Conservation (phyloP, 192 early-diverging fungal genomes). For the Backusella parvicylindrica region DNA sequence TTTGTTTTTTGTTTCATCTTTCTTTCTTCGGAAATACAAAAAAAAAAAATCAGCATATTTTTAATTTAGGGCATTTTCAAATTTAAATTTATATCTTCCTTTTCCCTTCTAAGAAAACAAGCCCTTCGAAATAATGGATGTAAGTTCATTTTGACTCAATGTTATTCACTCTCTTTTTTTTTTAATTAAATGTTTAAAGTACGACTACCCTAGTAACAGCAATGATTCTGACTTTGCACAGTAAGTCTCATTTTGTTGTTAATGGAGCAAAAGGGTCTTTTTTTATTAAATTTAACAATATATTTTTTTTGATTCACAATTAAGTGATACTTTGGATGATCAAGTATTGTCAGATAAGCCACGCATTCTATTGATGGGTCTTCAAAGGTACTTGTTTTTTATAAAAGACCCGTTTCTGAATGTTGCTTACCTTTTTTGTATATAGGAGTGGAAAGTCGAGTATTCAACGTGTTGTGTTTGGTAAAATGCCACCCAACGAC, state of each 20-base stretch:
- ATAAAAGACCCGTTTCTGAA: neutral
- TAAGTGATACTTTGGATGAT: constrained; percentile 31
- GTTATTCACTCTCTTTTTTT: neutral
- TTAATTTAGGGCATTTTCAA: neutral
- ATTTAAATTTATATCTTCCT: neutral
- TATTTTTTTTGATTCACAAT: neutral
- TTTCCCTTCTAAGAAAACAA: neutral
- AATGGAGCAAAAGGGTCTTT: neutral
- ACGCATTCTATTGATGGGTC: constrained; percentile 45
- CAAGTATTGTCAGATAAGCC: constrained; percentile 27
- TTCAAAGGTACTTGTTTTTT: constrained; percentile 34
- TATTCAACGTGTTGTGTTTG: constrained; percentile 84
- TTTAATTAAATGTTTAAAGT: neutral
- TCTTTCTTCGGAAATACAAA: neutral
- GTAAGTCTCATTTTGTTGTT: neutral
- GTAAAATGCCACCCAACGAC: constrained; percentile 85
- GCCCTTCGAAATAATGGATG: neutral
- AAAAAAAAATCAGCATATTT: neutral
- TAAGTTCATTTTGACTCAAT: neutral
- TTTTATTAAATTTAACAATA: too few relatives aligned
- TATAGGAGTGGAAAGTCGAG: constrained; percentile 79
- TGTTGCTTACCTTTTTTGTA: neutral
- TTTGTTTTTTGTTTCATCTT: too few relatives aligned
- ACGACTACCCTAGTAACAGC: constrained; percentile 6
- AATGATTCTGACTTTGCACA: constrained; percentile 19